Conservation (phyloP, 163 green algal species). For the Coccomyxa subellipsoidea region DNA sequence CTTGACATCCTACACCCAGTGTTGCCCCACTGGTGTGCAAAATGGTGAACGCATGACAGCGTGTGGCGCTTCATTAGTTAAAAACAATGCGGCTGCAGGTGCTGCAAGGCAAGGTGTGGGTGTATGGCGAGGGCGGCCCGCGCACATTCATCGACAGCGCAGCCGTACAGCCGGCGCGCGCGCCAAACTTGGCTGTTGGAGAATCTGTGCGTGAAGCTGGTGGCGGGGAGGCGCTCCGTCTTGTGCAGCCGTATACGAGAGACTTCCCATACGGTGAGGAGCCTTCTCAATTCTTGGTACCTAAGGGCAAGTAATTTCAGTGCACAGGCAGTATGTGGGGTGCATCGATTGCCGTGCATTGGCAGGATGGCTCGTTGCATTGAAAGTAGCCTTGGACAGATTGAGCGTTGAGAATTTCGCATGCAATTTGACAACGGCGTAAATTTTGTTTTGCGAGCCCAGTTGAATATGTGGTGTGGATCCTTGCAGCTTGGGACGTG, state of each 20-base stretch:
- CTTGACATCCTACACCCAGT: not conserved
- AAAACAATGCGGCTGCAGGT: not conserved
- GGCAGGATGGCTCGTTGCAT: no score
- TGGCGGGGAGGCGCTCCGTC: not conserved
- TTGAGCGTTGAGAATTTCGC: not conserved
- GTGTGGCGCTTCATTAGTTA: not conserved
- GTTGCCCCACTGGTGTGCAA: not conserved
- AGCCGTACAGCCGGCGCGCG: not conserved
- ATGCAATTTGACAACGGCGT: not conserved
- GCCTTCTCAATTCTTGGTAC: not conserved
- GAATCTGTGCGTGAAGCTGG: not conserved
- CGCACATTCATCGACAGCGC: not conserved
- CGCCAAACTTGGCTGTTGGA: not conserved
- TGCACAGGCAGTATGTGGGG: not conserved
- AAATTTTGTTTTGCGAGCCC: not conserved
- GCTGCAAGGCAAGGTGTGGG: slow-evolving; percentile 1
- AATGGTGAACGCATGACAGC: not conserved
- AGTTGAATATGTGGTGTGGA: not conserved
- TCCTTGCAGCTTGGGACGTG: slow-evolving; percentile 16
- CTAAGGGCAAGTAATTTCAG: not conserved
- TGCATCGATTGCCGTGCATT: not conserved
- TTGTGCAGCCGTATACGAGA: not conserved
- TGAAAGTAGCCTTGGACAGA: no score
- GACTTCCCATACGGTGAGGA: not conserved
- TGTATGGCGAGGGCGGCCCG: not conserved